phyloP scores from a whole-genome alignment of 306 rosid genomes.

The peach (Prunus persica) region DNA sequence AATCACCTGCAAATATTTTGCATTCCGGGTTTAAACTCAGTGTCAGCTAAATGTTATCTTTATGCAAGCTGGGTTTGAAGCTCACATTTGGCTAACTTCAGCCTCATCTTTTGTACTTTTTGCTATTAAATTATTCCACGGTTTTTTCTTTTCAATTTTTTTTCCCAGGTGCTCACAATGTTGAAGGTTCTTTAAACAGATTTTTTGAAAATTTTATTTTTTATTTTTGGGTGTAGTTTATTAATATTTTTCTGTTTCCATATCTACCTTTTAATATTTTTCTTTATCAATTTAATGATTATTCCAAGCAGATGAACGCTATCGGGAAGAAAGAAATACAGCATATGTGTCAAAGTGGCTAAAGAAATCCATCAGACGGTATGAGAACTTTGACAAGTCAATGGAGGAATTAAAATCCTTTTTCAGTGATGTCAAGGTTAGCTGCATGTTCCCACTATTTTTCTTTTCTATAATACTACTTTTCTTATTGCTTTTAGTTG shows the following conservation, averaged over 20 bases:
- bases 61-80: background rate
- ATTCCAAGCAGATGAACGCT: constrained; percentile 81
- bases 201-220: background rate
- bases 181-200: background rate
- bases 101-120: background rate
- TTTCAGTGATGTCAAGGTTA: constrained; percentile 66
- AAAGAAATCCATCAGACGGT: constrained; percentile 60
- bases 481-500: constrained; percentile 4
- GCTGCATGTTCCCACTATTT: constrained; percentile 12
- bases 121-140: background rate
- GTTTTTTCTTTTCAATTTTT: background rate
- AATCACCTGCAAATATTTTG: background rate
- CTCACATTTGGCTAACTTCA: background rate
- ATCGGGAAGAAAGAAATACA: constrained; percentile 70
- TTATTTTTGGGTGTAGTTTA: background rate
- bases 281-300: constrained; percentile 10
- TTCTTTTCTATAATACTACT: constrained; percentile 3
- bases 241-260: background rate
- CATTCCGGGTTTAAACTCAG: background rate
- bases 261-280: background rate
- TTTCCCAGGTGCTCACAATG: background rate
- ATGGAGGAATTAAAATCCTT: constrained; percentile 64
- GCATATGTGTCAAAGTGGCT: constrained; percentile 86
- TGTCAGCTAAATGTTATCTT: background rate
- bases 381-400: constrained; percentile 52